phyloP scores from a whole-genome alignment of 768 basidiomycete species.

The Cystofilobasidium capitatum region DNA sequence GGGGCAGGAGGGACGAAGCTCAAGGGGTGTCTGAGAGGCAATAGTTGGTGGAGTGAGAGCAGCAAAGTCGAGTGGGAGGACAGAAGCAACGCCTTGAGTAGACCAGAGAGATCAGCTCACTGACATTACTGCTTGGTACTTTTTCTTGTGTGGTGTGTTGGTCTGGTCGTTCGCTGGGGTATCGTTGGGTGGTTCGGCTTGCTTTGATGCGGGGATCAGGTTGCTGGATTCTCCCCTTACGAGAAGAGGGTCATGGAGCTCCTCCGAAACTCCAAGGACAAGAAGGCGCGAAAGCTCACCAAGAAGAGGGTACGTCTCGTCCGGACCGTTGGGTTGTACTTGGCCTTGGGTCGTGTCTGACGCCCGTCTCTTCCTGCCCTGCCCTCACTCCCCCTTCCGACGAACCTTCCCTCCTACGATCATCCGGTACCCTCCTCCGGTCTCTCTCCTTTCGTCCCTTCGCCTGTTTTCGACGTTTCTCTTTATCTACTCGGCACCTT shows the following conservation, averaged over 20 bases:
- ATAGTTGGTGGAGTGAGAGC: not conserved
- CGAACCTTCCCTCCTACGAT: not conserved
- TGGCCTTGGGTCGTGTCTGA: not conserved
- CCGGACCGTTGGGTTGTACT: not conserved
- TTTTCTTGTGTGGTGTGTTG: no score
- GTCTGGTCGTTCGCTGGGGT: no score
- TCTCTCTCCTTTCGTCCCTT: not conserved
- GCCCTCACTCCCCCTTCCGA: not conserved
- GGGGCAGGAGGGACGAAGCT: not conserved
- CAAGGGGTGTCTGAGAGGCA: no score
- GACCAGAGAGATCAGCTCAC: not conserved
- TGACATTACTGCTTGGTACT: no score
- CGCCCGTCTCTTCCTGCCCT: conserved; percentile 1
- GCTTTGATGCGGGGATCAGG: conserved; percentile 4
- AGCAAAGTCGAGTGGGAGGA: not conserved
- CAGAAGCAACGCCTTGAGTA: not conserved
- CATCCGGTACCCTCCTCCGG: conserved; percentile 6
- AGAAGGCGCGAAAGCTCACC: conserved; percentile 97
- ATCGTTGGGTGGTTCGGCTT: not conserved
- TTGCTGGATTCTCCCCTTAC: conserved; percentile 87
- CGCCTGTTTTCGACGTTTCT: not conserved
- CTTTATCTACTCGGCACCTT: not conserved
- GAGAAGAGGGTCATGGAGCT: conserved; percentile 97
- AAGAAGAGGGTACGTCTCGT: conserved; percentile 85
- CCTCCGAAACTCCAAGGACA: conserved; percentile 98